These are phyloP conservation scores for Blastomyces parvus DNA, from an alignment of 2,329 filamentous ascomycete species.

Conservation along the genomic window DNA sequence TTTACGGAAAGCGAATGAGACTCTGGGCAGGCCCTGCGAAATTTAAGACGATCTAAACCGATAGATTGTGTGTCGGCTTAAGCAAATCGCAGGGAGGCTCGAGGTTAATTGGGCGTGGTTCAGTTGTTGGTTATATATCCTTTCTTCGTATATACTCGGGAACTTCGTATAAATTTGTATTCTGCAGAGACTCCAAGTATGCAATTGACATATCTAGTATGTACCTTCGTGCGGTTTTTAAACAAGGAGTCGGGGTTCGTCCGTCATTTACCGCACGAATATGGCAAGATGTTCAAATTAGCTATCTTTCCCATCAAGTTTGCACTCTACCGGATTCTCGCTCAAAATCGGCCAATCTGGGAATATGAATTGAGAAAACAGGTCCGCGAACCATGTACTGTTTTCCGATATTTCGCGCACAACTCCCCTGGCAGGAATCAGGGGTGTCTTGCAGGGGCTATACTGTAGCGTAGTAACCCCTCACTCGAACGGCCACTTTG, in stretches of 20 bases:
- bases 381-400: not conserved
- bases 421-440: not conserved
- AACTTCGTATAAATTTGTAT: not conserved
- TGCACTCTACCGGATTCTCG: not conserved
- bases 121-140: not conserved
- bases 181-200: not conserved
- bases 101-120: not conserved
- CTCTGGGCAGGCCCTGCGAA: conserved; percentile 28
- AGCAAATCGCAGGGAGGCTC: not conserved
- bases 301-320: not conserved
- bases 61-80: not conserved
- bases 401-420: not conserved
- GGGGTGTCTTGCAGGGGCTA: not conserved
- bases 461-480: not conserved
- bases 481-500: not conserved
- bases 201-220: not conserved
- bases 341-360: not conserved
- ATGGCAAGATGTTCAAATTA: not conserved
- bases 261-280: not conserved
- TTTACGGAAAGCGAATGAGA: conserved; percentile 32
- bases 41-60: conserved; percentile 23
- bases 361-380: not conserved
- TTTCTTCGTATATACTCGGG: not conserved
- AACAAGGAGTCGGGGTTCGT: not conserved
- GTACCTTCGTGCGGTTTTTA: not conserved